A percentile compares a stretch with the other conserved stretches of the same genome.
Conservation (phyloP, 345 rosid species). For the Cochlearia excelsa region DNA sequence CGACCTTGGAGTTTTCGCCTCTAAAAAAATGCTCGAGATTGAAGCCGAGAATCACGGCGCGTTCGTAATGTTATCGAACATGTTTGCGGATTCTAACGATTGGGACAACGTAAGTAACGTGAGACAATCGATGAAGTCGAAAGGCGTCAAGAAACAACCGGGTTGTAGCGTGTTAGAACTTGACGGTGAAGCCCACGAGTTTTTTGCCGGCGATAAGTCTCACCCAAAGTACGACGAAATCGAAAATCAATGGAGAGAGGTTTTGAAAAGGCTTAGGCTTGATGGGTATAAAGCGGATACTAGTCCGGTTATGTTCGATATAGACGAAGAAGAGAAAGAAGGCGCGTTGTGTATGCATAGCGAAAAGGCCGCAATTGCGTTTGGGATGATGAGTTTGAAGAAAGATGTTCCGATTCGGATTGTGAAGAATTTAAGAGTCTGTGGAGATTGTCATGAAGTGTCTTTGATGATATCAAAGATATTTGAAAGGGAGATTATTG, state of each 20-base stretch:
- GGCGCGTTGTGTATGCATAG: slow-evolving; percentile 60
- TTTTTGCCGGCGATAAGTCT: slow-evolving; percentile 53
- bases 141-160: slow-evolving; percentile 52
- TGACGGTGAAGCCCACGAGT: slow-evolving; percentile 58
- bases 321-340: slow-evolving; percentile 78
- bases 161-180: slow-evolving; percentile 63
- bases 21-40: slow-evolving; percentile 49
- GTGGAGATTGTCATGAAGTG: slow-evolving; percentile 66
- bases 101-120: slow-evolving; percentile 50
- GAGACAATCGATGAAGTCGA: slow-evolving; percentile 51
- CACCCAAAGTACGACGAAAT: slow-evolving; percentile 52
- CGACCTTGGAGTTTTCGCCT: slow-evolving; percentile 53
- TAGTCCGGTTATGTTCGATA: slow-evolving; percentile 60
- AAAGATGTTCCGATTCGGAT: slow-evolving; percentile 53
- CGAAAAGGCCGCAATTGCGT: slow-evolving; percentile 68
- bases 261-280: slow-evolving; percentile 49
- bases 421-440: slow-evolving; percentile 78
- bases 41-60: slow-evolving; percentile 53
- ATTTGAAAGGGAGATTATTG: slow-evolving; percentile 57
- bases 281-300: slow-evolving; percentile 60
- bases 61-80: slow-evolving; percentile 58
- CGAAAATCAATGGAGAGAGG: slow-evolving; percentile 42
- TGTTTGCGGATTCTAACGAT: slow-evolving; percentile 55
- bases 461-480: slow-evolving; percentile 53
- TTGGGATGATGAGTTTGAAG: slow-evolving; percentile 58